Conservation (phyloP, 2,329 filamentous ascomycete genomes). For the Purpureocillium takamizusanense region DNA sequence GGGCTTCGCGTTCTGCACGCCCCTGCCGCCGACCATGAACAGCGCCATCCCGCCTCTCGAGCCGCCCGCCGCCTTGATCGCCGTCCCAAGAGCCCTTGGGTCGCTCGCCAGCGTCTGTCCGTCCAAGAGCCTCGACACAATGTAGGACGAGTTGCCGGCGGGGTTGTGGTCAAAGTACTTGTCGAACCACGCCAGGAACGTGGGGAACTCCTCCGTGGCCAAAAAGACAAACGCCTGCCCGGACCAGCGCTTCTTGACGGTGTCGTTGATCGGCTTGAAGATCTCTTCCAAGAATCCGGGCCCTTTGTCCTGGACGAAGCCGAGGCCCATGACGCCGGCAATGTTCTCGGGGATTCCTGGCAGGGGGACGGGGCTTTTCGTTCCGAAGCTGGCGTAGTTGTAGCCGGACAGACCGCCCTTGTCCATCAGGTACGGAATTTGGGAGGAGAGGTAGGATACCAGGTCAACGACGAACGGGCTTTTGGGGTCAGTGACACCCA, state of each 20-base stretch:
- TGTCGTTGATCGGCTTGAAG: slow-evolving; percentile 25
- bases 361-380: slow-evolving; percentile 26
- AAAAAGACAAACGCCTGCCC: slow-evolving; percentile 11
- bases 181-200: slow-evolving; percentile 28
- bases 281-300: slow-evolving; percentile 14
- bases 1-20: slow-evolving; percentile 31
- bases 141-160: slow-evolving; percentile 24
- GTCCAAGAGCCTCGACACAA: slow-evolving; percentile 36
- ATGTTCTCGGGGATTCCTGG: slow-evolving; percentile 20
- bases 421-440: slow-evolving; percentile 36
- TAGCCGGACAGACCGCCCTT: slow-evolving; percentile 40
- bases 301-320: slow-evolving; percentile 27
- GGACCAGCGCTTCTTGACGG: slow-evolving; percentile 28
- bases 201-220: slow-evolving; percentile 14
- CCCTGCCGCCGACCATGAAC: slow-evolving; percentile 34
- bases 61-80: slow-evolving; percentile 24
- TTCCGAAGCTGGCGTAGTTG: slow-evolving; percentile 24
- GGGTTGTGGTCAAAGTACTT: slow-evolving; percentile 23
- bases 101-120: slow-evolving; percentile 24
- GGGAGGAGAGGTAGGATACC: slow-evolving; percentile 34
- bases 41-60: slow-evolving; percentile 18
- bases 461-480: slow-evolving; percentile 34
- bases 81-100: slow-evolving; percentile 22
- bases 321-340: slow-evolving; percentile 23
- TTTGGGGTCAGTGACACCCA: slow-evolving; percentile 15